phyloP scores from a whole-genome alignment of 176 grass and related monocot species.

The Pharus latifolius region DNA sequence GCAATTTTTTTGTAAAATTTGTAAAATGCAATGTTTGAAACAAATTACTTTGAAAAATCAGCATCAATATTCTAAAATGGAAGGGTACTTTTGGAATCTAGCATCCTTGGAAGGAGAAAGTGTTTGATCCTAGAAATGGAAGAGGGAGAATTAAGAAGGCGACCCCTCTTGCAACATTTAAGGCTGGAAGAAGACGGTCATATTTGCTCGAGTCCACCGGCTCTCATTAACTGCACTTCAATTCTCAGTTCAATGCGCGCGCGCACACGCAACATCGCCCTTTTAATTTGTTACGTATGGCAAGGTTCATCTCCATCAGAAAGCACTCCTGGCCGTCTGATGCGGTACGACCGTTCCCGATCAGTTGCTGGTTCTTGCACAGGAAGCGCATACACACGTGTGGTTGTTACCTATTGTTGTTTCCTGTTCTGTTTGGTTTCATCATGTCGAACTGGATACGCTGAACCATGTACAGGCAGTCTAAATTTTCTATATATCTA shows the following conservation, averaged over 20 bases:
- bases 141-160: neutral
- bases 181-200: constrained; percentile 36
- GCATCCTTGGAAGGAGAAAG: neutral
- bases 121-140: constrained; percentile 5
- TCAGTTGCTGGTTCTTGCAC: neutral
- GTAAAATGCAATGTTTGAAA: no score
- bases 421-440: neutral
- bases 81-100: neutral
- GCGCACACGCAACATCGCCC: constrained; percentile 6
- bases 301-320: neutral
- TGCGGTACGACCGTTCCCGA: neutral
- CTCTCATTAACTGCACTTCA: constrained; percentile 41
- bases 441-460: neutral
- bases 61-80: neutral
- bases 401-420: neutral
- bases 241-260: constrained; percentile 35
- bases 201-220: constrained; percentile 24
- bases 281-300: neutral
- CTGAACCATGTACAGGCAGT: neutral
- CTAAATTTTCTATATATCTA: neutral
- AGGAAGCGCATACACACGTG: constrained; percentile 6
- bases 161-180: constrained; percentile 25
- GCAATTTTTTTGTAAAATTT: no score
- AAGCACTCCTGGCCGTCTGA: constrained; percentile 2
- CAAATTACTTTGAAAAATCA: no score